Evolutionary conservation across 495 filamentous ascomycete species (phyloP), one percentile per base, ranked within the genome.

Genomic region (Aspergillus kassunensis): DNA sequence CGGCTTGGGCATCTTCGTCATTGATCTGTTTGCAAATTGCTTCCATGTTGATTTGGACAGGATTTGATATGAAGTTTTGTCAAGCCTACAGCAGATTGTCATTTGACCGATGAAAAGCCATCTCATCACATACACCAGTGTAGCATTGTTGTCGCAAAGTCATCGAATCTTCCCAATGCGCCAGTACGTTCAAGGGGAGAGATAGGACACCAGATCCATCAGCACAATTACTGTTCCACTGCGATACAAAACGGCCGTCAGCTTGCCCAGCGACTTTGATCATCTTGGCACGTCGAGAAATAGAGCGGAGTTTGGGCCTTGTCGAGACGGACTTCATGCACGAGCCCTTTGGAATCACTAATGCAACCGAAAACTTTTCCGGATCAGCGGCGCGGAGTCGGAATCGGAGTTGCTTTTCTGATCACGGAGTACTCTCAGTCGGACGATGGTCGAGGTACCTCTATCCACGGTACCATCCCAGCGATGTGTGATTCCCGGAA

Each of bases 401-500:
- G n/a, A n/a, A n/a, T n/a, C n/a, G n/a, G n/a, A n/a, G n/a, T n/a
- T n/a, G n/a, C n/a, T n/a, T n/a, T n/a, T n/a, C n/a, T n/a, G n/a
- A n/a, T n/a, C n/a, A n/a, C n/a, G n/a, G n/a, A n/a, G n/a, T n/a
- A n/a, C n/a, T n/a, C n/a, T n/a, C n/a, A n/a, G n/a, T n/a, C n/a
- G n/a, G n/a, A n/a, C n/a, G n/a, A n/a, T n/a, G n/a, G n/a, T n/a
- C n/a, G n/a, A n/a, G n/a, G n/a, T n/a, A n/a, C n/a, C n/a, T n/a
- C n/a, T n/a, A n/a, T n/a, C n/a, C n/a, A n/a, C n/a, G n/a, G n/a
- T n/a, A n/a, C 68, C 66, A 71, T 1, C 75, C 77, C 31, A 77
- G 56, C 2, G 68, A 61, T 54, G 64, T 69, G 9, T 60, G 46
- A 8, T 59, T 66, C 4, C 75, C 76, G 21, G 53, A 67, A 24